Evolutionary conservation across 257 asterid genomes (phyloP).

Genomic region (Striga asiatica): DNA sequence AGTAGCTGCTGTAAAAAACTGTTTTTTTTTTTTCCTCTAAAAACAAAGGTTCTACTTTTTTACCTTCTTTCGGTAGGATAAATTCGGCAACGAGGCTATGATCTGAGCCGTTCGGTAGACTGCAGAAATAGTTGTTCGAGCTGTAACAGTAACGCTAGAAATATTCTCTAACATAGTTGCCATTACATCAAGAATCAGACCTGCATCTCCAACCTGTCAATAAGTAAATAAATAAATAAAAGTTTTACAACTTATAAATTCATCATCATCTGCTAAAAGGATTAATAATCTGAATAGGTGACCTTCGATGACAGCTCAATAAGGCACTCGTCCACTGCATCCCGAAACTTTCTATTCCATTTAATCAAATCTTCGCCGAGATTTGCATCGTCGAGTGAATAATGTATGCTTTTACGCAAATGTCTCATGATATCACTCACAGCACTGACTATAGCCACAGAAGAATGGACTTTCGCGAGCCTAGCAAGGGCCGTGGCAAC

Average conservation of each 20-base stretch:
- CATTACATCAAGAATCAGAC: constrained; percentile 87
- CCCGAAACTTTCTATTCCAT: constrained; percentile 61
- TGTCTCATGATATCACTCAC: constrained; percentile 84
- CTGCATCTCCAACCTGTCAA: constrained; percentile 92
- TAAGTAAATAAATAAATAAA: background rate
- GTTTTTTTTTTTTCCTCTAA: background rate
- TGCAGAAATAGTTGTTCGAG: constrained; percentile 73
- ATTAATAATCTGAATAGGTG: background rate
- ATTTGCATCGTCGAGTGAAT: constrained; percentile 65
- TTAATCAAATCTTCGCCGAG: constrained; percentile 45
- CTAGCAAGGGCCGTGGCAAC: constrained; percentile 64
- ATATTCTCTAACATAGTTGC: constrained; percentile 84
- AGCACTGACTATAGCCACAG: constrained; percentile 75
- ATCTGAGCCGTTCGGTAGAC: constrained; percentile 87
- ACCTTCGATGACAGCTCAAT: constrained; percentile 74
- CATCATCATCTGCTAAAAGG: background rate
- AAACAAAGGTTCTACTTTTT: too few relatives aligned
- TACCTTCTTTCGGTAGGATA: constrained; percentile 73
- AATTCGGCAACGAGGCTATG: constrained; percentile 67
- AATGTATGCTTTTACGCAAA: constrained; percentile 84
- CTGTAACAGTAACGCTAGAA: constrained; percentile 53
- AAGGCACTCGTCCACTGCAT: constrained; percentile 80
- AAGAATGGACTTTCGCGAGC: constrained; percentile 47
- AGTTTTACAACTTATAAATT: too few relatives aligned
- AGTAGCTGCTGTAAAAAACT: background rate